Percentiles rank a stretch among this genome's conserved stretches.
These are phyloP conservation scores for Fusarium newnesense DNA, from an alignment of 2,329 filamentous ascomycete species.

Conservation along the genomic window DNA sequence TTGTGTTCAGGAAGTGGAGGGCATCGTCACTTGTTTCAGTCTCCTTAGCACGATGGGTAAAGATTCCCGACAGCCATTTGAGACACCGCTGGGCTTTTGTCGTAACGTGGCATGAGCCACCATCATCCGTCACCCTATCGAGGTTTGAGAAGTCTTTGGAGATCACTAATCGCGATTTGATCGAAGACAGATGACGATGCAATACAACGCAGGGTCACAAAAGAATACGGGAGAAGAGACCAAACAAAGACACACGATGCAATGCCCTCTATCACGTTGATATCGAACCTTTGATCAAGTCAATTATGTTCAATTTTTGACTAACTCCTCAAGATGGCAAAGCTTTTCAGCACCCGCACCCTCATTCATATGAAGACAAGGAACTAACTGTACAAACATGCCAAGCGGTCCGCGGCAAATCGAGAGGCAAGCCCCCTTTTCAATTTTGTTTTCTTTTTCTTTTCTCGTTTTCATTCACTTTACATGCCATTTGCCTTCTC, in stretches of 20 bases:
- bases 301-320: slow-evolving; percentile 5
- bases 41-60: background rate
- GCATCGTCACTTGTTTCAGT: background rate
- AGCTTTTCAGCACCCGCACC: background rate
- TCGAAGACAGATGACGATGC: background rate
- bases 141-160: background rate
- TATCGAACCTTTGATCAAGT: background rate
- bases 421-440: background rate
- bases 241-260: background rate
- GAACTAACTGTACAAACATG: slow-evolving; percentile 9
- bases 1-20: background rate
- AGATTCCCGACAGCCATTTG: background rate
- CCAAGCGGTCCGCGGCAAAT: background rate
- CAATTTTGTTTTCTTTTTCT: background rate
- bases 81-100: background rate
- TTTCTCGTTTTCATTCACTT: background rate
- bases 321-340: background rate
- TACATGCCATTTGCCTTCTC: slow-evolving; percentile 31
- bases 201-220: background rate
- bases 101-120: background rate
- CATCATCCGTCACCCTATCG: background rate
- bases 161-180: background rate
- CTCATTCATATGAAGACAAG: background rate
- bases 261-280: background rate
- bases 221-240: background rate